Evolutionary conservation across 352 stramenopile genomes (phyloP), one percentile per base, ranked within the genome.

Genomic region (Phytopythium boreale): DNA sequence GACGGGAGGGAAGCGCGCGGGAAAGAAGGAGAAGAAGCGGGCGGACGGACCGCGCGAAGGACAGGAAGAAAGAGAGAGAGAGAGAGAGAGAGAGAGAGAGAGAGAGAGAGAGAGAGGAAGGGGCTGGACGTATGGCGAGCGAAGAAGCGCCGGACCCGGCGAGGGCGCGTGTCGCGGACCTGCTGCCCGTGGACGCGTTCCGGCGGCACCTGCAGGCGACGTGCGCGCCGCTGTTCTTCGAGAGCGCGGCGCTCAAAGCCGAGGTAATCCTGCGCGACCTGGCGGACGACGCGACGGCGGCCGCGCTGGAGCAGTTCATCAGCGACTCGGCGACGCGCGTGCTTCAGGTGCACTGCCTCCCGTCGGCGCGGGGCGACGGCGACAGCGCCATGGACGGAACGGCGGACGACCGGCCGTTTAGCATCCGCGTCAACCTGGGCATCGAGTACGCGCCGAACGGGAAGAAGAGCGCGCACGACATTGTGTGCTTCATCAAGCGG

Each of bases 401-500:
- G 11, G 56, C 12, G 7, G 61, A 22, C 20, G 63, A 57, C 20
- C 51, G 34, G 15, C 53, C 68, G 56, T 81, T 69, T 36, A 65
- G 71, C 14, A 69, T 93, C 67, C 80, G 82, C 62, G 82, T 92
- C 56, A 93, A 93, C 64, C 44, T 93, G 36, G 87, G 87, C 20
- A 80, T 95, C 39, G 84, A 92, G 70, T 95, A 95, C 57, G 64
- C 73, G 22, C 55, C 72, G 17, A 41, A 53, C 41, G 77, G 75
- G 26, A 89, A 89, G 65, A 81, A 88, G 66, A 78, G 67, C 57
- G 70, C 80, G 52, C 83, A 91, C 61, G 84, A 93, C 62, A 76
- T 84, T 27, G 82, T 96, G 55, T 96, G 88, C 67, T 93, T 96
- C 64, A 93, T 96, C 67, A 96, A 96, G 74, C 85, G 84, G 22